Evolutionary conservation across 2,329 filamentous ascomycete species (phyloP).

Genomic region (Polytolypa hystricis): DNA sequence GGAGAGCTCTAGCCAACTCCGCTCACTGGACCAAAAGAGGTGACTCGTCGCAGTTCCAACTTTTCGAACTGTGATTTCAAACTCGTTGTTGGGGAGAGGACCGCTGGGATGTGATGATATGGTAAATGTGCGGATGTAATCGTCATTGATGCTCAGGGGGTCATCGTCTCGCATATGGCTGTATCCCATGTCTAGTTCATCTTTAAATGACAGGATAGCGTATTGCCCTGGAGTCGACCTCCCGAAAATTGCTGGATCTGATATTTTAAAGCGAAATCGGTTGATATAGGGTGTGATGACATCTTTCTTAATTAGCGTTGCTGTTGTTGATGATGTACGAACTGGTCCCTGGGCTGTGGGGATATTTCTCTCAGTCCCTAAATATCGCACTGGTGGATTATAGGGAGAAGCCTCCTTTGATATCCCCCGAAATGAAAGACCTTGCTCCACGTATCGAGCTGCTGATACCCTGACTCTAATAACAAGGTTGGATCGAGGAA

Average conservation of each 20-base stretch:
- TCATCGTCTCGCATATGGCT: conserved; percentile 76
- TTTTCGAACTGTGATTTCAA: conserved; percentile 62
- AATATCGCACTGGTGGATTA: conserved; percentile 60
- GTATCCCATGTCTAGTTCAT: conserved; percentile 62
- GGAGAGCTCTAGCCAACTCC: conserved; percentile 48
- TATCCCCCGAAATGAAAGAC: conserved; percentile 57
- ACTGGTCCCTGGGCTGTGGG: conserved; percentile 11
- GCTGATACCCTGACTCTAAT: conserved; percentile 55
- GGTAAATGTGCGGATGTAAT: conserved; percentile 75
- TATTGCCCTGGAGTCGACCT: conserved; percentile 64
- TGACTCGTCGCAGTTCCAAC: conserved; percentile 59
- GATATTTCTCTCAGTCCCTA: conserved; percentile 45
- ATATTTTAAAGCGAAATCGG: conserved; percentile 50
- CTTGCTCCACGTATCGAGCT: conserved; percentile 51
- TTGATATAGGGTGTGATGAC: conserved; percentile 55
- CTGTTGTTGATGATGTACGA: conserved; percentile 25
- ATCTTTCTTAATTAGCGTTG: conserved; percentile 48
- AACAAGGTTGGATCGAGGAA: conserved; percentile 62
- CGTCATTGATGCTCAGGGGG: conserved; percentile 69
- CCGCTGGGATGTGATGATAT: conserved; percentile 50
- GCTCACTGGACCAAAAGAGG: conserved; percentile 48
- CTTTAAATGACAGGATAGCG: conserved; percentile 60
- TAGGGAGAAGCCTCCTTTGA: conserved; percentile 58
- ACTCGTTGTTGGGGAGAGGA: conserved; percentile 32
- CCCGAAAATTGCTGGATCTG: conserved; percentile 22